These are phyloP conservation scores for Isoetes taiwanensis DNA, from an alignment of 75 land plant genomes.

Conservation along the genomic window DNA sequence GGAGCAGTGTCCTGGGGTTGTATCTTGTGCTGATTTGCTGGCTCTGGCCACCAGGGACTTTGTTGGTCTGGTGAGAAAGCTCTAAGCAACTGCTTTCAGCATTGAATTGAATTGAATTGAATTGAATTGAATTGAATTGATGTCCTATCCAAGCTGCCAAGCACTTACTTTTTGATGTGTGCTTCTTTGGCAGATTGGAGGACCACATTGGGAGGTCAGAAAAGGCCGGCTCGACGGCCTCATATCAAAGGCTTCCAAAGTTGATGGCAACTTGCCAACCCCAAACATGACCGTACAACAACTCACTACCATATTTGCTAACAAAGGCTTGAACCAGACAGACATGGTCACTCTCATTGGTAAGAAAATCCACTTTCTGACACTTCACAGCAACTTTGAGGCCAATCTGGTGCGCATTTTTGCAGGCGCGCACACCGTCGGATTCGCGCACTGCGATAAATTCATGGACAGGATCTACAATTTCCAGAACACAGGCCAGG, in stretches of 20 bases:
- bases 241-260: neutral
- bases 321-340: neutral
- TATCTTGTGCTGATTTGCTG: too few species aligned
- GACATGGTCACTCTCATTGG: neutral
- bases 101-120: neutral
- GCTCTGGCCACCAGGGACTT: too few species aligned
- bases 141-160: neutral
- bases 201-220: neutral
- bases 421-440: slow-evolving; percentile 49
- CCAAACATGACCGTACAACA: neutral
- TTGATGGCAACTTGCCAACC: neutral
- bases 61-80: too few species aligned
- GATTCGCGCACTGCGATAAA: slow-evolving; percentile 54
- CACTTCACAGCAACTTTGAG: neutral
- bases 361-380: neutral
- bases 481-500: slow-evolving; percentile 29
- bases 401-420: neutral
- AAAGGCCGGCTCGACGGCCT: neutral
- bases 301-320: neutral
- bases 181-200: neutral
- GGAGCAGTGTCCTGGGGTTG: too few species aligned
- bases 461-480: slow-evolving; percentile 42
- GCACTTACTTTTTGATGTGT: neutral
- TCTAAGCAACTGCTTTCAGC: neutral
- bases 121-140: neutral